phyloP scores from a whole-genome alignment of 1,139 yeast genomes.

The Yamadazyma diospyri region DNA sequence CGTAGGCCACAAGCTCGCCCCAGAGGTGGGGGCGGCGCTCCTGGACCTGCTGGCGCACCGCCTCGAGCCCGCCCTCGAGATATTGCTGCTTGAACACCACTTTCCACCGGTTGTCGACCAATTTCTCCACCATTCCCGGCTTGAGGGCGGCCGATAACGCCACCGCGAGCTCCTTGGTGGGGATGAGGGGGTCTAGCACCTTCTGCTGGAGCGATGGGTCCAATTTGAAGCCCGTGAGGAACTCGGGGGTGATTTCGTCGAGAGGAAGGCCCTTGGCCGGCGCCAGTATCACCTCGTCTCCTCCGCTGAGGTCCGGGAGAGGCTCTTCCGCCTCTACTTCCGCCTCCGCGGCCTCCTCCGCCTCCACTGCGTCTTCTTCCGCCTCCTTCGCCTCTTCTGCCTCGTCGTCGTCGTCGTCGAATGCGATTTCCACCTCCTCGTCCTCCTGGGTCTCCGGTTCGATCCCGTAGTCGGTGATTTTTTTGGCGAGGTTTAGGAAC shows the following conservation, averaged over 20 bases:
- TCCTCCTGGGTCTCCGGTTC: slow-evolving; percentile 22
- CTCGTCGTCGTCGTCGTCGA: slow-evolving; percentile 16
- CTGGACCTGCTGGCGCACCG: slow-evolving; percentile 23
- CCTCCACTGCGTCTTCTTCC: background rate
- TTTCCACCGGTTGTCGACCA: slow-evolving; percentile 51
- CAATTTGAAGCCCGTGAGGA: slow-evolving; percentile 3
- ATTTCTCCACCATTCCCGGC: slow-evolving; percentile 8
- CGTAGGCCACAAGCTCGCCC: background rate
- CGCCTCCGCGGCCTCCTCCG: background rate
- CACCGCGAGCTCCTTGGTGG: slow-evolving; percentile 47
- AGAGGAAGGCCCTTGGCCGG: slow-evolving; percentile 13
- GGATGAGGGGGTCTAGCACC: slow-evolving; percentile 12
- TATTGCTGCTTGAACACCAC: slow-evolving; percentile 52
- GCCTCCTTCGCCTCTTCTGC: slow-evolving; percentile 12
- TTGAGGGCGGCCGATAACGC: slow-evolving; percentile 45
- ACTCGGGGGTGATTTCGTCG: slow-evolving; percentile 22
- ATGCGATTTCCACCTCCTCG: slow-evolving; percentile 16
- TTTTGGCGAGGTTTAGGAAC: slow-evolving; percentile 47
- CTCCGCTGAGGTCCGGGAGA: slow-evolving; percentile 1
- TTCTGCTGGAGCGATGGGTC: slow-evolving; percentile 14
- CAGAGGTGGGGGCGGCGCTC: background rate
- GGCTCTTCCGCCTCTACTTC: background rate
- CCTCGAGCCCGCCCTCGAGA: slow-evolving; percentile 21
- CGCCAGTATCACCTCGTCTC: slow-evolving; percentile 2
- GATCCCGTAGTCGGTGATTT: slow-evolving; percentile 54